A percentile compares a stretch with the other conserved stretches of the same genome.
Evolutionary conservation across 129 eudicot genomes (phyloP).

Genomic region (Cynara cardunculus): DNA sequence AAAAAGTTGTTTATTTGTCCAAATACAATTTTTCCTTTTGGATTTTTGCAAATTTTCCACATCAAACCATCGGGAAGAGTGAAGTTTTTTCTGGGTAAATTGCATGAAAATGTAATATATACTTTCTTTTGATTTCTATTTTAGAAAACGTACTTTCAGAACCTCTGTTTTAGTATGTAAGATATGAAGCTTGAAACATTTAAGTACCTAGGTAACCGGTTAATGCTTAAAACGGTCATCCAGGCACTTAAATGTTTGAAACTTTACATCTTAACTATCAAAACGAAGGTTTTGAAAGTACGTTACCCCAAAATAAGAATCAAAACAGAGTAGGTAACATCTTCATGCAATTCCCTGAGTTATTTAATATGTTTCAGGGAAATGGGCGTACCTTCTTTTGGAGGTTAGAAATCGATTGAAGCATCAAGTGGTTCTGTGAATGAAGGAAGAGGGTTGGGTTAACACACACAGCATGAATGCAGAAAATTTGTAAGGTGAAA

Average conservation of each 20-base stretch:
- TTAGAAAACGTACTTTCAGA: neutral
- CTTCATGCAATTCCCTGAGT: neutral
- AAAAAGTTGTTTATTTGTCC: too few relatives aligned
- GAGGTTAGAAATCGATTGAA: slow-evolving; percentile 72
- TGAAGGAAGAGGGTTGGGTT: slow-evolving; percentile 16
- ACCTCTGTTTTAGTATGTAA: too few relatives aligned
- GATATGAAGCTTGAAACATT: neutral
- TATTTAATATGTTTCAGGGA: neutral
- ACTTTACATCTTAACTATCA: neutral
- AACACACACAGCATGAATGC: neutral
- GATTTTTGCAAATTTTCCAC: too few relatives aligned
- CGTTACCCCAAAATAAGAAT: too few relatives aligned
- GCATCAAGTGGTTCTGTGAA: slow-evolving; percentile 76
- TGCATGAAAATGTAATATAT: too few relatives aligned
- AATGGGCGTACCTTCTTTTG: slow-evolving; percentile 62
- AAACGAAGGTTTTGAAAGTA: neutral
- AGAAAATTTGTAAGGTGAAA: neutral
- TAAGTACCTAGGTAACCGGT: neutral
- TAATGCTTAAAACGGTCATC: too few relatives aligned
- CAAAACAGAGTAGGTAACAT: neutral
- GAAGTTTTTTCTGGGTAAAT: too few relatives aligned
- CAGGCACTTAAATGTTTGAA: too few relatives aligned
- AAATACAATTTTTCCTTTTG: too few relatives aligned
- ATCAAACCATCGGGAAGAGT: too few relatives aligned
- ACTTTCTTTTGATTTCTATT: too few relatives aligned